phyloP scores from a whole-genome alignment of 495 filamentous ascomycete genomes.

The Alectoria sarmentosa region DNA sequence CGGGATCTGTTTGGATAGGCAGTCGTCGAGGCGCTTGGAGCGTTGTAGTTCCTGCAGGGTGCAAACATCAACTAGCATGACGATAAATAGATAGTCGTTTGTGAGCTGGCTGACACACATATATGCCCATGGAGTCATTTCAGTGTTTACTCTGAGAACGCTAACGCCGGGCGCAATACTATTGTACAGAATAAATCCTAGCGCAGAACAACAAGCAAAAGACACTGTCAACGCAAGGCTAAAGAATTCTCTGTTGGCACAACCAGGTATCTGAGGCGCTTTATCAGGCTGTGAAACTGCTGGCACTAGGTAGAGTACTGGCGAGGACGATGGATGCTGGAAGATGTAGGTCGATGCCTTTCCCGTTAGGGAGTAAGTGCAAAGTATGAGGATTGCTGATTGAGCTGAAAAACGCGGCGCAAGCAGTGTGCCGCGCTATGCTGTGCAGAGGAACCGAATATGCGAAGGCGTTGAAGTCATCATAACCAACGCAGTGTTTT shows the following conservation, averaged over 20 bases:
- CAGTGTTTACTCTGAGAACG: too few relatives aligned
- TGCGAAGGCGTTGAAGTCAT: background rate
- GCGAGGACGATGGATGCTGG: too few relatives aligned
- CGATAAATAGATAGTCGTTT: background rate
- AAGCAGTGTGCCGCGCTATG: too few relatives aligned
- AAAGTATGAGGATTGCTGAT: background rate
- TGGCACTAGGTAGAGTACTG: too few relatives aligned
- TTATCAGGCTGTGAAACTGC: background rate
- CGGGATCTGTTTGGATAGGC: background rate
- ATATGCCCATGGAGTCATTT: too few relatives aligned
- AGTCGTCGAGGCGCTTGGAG: background rate
- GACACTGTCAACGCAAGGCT: background rate
- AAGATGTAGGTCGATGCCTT: background rate
- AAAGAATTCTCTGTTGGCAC: background rate
- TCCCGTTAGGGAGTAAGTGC: background rate
- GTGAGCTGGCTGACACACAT: too few relatives aligned
- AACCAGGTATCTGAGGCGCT: background rate
- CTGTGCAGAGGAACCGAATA: background rate
- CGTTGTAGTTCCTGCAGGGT: background rate
- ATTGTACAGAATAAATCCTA: background rate
- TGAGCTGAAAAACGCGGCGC: too few relatives aligned
- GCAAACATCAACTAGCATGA: background rate
- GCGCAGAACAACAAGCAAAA: background rate
- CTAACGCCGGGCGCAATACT: background rate
- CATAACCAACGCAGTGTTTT: background rate